Evolutionary conservation across 164 flowering plant species (phyloP).

Genomic region (Nymphaea thermarum): DNA sequence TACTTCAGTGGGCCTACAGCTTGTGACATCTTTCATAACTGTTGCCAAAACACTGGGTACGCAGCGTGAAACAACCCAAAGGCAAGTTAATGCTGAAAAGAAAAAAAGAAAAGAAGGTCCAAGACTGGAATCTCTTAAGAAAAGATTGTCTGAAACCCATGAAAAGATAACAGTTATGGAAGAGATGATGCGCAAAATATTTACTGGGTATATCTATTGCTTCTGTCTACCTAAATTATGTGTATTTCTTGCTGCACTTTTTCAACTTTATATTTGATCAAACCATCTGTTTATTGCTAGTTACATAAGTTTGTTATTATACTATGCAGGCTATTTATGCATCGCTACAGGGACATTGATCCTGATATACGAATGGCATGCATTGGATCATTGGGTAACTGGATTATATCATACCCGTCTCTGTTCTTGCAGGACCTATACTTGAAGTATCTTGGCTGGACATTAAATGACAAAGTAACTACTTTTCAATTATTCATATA

Average conservation of each 20-base stretch:
- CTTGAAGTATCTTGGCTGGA: conserved; percentile 98
- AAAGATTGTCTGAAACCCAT: conserved; percentile 67
- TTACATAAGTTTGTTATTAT: too few relatives aligned
- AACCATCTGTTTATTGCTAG: too few relatives aligned
- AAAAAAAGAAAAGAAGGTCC: conserved; percentile 84
- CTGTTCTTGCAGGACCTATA: conserved; percentile 87
- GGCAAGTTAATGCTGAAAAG: conserved; percentile 91
- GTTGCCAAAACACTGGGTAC: conserved; percentile 78
- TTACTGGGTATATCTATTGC: conserved; percentile 48
- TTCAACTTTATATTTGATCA: neutral
- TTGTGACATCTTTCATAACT: conserved; percentile 85
- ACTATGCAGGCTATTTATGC: conserved; percentile 80
- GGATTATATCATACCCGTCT: conserved; percentile 92
- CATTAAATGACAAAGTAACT: conserved; percentile 86
- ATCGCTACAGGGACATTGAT: conserved; percentile 94
- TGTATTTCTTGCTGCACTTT: too few relatives aligned
- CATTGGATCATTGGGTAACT: conserved; percentile 86
- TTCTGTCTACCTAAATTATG: too few relatives aligned
- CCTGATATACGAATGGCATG: conserved; percentile 79
- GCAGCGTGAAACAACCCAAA: conserved; percentile 91
- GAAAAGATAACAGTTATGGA: conserved; percentile 63
- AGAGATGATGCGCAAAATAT: conserved; percentile 91
- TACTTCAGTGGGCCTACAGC: conserved; percentile 85
- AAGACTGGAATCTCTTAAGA: conserved; percentile 79
- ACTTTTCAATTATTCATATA: neutral